Evolutionary conservation across 257 asterid species (phyloP).

Genomic region (Apocynum venetum): DNA sequence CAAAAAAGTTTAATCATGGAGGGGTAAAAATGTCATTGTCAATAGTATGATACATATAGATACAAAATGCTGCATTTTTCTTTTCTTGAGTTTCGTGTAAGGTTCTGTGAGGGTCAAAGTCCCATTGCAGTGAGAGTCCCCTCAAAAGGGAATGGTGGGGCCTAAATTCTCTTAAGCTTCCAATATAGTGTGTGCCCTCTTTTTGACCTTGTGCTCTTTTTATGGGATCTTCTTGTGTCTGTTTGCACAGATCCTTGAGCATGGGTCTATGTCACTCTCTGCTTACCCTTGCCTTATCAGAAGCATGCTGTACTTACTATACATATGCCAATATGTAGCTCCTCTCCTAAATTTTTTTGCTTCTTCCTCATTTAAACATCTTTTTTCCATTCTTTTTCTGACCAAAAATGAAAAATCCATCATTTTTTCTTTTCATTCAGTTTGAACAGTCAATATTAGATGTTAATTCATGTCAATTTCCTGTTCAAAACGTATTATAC

Average conservation of each 20-base stretch:
- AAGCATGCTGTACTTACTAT: constrained; percentile 12
- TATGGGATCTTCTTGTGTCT: constrained; percentile 45
- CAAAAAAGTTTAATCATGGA: neutral
- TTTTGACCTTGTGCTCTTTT: constrained; percentile 46
- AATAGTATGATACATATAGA: neutral
- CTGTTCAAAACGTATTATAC: no score
- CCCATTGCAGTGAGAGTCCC: constrained; percentile 6
- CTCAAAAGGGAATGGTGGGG: constrained; percentile 20
- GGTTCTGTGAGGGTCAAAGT: constrained; percentile 48
- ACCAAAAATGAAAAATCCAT: neutral
- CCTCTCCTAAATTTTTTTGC: no score
- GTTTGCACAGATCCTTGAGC: constrained; percentile 41
- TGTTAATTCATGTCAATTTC: neutral
- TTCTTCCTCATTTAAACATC: neutral
- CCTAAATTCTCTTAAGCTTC: constrained; percentile 12
- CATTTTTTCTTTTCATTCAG: neutral
- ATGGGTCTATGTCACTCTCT: constrained; percentile 40
- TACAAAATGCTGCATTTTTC: neutral
- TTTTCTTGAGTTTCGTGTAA: constrained; percentile 6
- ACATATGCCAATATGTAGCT: no score
- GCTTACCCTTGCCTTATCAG: constrained; percentile 3
- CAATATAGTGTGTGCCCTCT: constrained; percentile 29
- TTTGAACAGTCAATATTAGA: neutral
- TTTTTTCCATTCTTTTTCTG: neutral
- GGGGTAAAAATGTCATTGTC: constrained; percentile 28